These are phyloP conservation scores for Boechera retrofracta DNA, from an alignment of 345 rosid species.

Conservation along the genomic window DNA sequence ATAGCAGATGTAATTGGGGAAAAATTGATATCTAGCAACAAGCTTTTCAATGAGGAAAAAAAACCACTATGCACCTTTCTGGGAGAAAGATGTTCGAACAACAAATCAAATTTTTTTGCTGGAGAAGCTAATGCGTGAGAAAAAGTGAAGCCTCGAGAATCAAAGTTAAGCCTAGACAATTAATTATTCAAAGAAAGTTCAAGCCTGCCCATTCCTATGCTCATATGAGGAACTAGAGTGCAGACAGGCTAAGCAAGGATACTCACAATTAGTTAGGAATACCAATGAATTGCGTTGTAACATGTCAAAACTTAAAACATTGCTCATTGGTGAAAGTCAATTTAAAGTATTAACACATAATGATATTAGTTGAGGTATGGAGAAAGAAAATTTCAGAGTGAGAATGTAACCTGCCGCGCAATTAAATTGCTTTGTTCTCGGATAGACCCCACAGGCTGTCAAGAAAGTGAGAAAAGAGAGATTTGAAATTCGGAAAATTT, in stretches of 20 bases:
- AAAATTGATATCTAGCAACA: constrained; percentile 1
- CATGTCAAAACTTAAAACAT: background rate
- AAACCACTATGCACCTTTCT: background rate
- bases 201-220: constrained; percentile 3
- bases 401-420: constrained; percentile 72
- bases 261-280: background rate
- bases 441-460: constrained; percentile 90
- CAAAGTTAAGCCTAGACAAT: constrained; percentile 13
- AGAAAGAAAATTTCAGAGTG: background rate
- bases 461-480: constrained; percentile 25
- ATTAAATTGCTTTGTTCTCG: constrained; percentile 80
- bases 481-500: background rate
- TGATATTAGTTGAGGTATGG: constrained; percentile 5
- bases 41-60: background rate
- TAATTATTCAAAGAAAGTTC: background rate
- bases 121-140: constrained; percentile 2
- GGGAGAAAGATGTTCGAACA: constrained; percentile 10
- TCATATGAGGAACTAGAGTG: background rate
- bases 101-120: constrained; percentile 6
- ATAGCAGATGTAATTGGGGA: background rate
- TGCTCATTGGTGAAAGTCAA: constrained; percentile 12
- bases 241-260: background rate
- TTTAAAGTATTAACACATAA: constrained; percentile 14
- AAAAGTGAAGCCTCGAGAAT: background rate
- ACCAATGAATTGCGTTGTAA: constrained; percentile 8